Base-by-base conservation (phyloP, 2,329 filamentous ascomycete species). In the Cordyceps fumosorosea region DNA sequence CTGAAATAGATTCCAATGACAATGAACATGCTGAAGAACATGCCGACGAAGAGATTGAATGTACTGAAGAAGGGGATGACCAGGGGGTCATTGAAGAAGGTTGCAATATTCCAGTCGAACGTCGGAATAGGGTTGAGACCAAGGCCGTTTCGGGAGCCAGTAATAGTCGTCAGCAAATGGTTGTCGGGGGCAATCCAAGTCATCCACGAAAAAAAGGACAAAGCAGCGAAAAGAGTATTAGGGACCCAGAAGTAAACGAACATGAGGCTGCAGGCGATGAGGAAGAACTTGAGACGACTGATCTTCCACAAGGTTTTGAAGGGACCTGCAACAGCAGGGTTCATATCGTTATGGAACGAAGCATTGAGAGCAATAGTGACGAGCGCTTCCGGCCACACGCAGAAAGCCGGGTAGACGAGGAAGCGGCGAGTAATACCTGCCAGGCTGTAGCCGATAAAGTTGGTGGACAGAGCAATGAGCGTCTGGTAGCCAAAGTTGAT, bases 171-270 rank as follows among this genome's bases (percentile, higher is more conserved):
- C 1, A 78, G 67, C 1, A 68, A 72, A 32, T 72, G 64, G 53
- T 73, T 78, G 32, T 71, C 66, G 0, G 79, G 80, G 0, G 75
- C 71, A 53, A 82, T 81, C 80, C 80, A 83, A 0, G 76, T 77
- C 32, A 80, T 73, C 78, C 79, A 84, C 68, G 76, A 79, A 67
- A 82, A 83, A 20, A 73, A 63, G 2, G 73, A 74, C 5, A 82
- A 66, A 2, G 73, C 76, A n/a, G 72, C 69, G 66, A 82, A 82
- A 14, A 83, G 68, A 62, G 76, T 80, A 63, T 78, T 76, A 0
- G 81, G 81, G 48, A 84, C 72, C 78, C 78, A 82, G 65, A 79
- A 82, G 67, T 76, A 84, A 3, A 79, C 60, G 56, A 82, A 83
- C 76, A 81, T 81, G 64, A 70, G 72, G 0, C 60, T 66, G 29